These are phyloP conservation scores for Xylaria hypoxylon DNA, from an alignment of 2,329 filamentous ascomycete species.

Conservation along the genomic window DNA sequence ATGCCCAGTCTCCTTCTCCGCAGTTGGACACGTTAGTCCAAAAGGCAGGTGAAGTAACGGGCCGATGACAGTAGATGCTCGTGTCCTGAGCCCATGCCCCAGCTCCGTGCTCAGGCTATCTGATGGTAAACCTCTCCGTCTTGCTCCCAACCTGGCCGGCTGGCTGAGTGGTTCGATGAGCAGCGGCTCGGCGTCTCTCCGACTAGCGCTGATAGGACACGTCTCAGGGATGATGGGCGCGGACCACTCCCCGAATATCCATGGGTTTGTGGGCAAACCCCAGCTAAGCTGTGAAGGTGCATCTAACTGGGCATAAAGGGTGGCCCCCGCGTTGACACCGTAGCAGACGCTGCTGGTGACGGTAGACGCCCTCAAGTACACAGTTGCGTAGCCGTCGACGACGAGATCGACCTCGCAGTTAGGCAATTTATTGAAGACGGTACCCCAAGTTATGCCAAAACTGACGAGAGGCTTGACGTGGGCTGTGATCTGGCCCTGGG, in stretches of 20 bases:
- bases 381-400: slow-evolving; percentile 14
- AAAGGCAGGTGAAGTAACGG: slow-evolving; percentile 18
- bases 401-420: slow-evolving; percentile 11
- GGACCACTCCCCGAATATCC: not conserved
- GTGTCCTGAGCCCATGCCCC: not conserved
- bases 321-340: slow-evolving; percentile 10
- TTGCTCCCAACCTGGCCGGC: not conserved
- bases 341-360: slow-evolving; percentile 13
- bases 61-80: slow-evolving; percentile 11
- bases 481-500: not conserved
- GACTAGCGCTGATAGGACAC: slow-evolving; percentile 11
- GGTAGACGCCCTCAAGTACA: not conserved
- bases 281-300: slow-evolving; percentile 7
- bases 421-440: slow-evolving; percentile 11
- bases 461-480: slow-evolving; percentile 17
- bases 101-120: not conserved
- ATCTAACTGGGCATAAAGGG: slow-evolving; percentile 10
- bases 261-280: slow-evolving; percentile 8
- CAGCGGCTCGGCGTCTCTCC: not conserved
- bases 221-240: not conserved
- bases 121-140: not conserved
- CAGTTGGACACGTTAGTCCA: slow-evolving; percentile 14
- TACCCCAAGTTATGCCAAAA: slow-evolving; percentile 9
- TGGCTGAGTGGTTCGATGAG: not conserved
- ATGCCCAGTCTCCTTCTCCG: slow-evolving; percentile 1